A percentile compares a stretch with the other conserved stretches of the same genome.
These are phyloP conservation scores for Pythium chondricola DNA, from an alignment of 352 stramenopile genomes.

Conservation along the genomic window DNA sequence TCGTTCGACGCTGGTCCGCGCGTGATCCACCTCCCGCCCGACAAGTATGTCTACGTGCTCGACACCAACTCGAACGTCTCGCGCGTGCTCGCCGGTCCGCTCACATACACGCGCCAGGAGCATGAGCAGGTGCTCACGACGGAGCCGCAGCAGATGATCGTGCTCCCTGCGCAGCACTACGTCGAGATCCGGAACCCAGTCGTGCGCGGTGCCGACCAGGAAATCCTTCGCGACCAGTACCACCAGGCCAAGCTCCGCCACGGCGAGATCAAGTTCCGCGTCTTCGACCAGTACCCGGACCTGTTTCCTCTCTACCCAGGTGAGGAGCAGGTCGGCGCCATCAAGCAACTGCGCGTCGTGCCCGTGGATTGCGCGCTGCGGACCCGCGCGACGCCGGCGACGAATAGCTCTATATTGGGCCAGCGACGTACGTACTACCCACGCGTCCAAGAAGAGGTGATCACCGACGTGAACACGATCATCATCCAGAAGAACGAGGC, in stretches of 20 bases:
- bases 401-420: constrained; percentile 72
- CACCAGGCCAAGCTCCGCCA: constrained; percentile 74
- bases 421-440: constrained; percentile 73
- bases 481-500: constrained; percentile 79
- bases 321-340: constrained; percentile 48
- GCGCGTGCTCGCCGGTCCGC: constrained; percentile 62
- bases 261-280: constrained; percentile 69
- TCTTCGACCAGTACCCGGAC: constrained; percentile 70
- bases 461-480: constrained; percentile 42
- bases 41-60: constrained; percentile 82
- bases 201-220: constrained; percentile 33
- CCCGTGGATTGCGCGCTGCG: constrained; percentile 54
- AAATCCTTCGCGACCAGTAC: constrained; percentile 58
- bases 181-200: constrained; percentile 72
- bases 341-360: constrained; percentile 55
- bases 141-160: constrained; percentile 62
- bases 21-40: constrained; percentile 68
- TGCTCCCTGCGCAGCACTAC: constrained; percentile 70
- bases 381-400: constrained; percentile 60
- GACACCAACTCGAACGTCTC: constrained; percentile 85
- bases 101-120: constrained; percentile 78
- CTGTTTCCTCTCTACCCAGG: constrained; percentile 71
- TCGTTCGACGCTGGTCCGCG: constrained; percentile 39
- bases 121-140: constrained; percentile 69
- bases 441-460: constrained; percentile 64